Evolutionary conservation across 2,329 filamentous ascomycete species (phyloP), one percentile per base, ranked within the genome.

Genomic region (Trichoderma sp.): DNA sequence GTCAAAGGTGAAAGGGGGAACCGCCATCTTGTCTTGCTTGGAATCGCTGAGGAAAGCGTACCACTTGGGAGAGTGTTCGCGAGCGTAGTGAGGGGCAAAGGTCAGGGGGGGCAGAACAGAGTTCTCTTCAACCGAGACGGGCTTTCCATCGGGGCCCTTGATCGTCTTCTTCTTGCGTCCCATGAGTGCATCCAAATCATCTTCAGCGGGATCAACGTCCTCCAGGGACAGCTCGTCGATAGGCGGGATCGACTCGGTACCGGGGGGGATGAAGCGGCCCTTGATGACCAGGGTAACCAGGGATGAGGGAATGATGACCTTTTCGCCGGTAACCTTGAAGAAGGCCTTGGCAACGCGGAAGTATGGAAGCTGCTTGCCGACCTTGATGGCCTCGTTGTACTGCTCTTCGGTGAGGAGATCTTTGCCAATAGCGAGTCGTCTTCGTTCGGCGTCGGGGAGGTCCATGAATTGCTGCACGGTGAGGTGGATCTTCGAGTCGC

Each of bases 241-340:
- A 48, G 85, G 81, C 5, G 95, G 93, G 7, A 97, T 82, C 61
- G 90, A 83, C 26, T 85, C 84, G 69, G 87, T 89, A 52, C 93
- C 94, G 4, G 95, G 93, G 6, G 95, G 95, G 55, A 98, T 88
- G 74, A 98, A 90, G 64, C 95, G 92, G 39, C 91, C 93, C 82
- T 99, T 99, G 75, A 99, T 88, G 59, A 99, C 92, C 34, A 99
- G 89, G 68, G 93, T 94, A 24, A 98, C 94, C 44, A 99, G 85
- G 64, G 93, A 96, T 66, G 90, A 92, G 7, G 95, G 93, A 39
- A 94, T 96, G 73, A 99, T 92, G 76, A 90, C 90, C 70, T 90
- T 91, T 79, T 99, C 96, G 74, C 95, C 95, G 60, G 92, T 89
- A 52, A 99, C 96, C 83, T 99, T 99, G 87, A 99, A 99, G 79